Conservation (phyloP, 2,329 filamentous ascomycete genomes). For the Hymenoscyphus infarciens region DNA sequence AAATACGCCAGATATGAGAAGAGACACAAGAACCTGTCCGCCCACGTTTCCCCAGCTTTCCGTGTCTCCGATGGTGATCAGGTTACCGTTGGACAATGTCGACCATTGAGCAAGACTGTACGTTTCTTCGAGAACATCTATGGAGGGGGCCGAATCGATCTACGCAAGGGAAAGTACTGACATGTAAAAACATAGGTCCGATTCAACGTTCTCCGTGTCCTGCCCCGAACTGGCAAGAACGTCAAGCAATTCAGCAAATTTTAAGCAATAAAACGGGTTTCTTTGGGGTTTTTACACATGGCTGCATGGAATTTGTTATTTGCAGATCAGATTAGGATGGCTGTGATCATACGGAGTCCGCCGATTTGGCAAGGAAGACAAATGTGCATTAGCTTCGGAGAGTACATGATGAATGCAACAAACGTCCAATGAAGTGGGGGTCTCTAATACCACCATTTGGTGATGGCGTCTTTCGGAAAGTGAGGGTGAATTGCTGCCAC, state of each 20-base stretch:
- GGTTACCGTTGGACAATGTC: constrained; percentile 99
- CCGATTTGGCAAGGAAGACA: constrained; percentile 28
- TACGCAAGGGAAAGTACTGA: neutral
- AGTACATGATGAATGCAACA: constrained; percentile 29
- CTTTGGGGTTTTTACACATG: constrained; percentile 31
- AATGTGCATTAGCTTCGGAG: constrained; percentile 34
- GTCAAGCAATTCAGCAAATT: constrained; percentile 99
- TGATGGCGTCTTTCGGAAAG: neutral
- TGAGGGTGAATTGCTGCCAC: constrained; percentile 1
- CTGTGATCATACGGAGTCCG: constrained; percentile 33
- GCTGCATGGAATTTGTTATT: constrained; percentile 36
- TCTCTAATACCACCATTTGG: neutral
- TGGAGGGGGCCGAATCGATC: neutral
- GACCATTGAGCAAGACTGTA: constrained; percentile 99
- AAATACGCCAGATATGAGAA: constrained; percentile 99
- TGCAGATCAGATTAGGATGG: constrained; percentile 31
- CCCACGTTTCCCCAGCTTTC: constrained; percentile 98
- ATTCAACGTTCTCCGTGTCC: constrained; percentile 99
- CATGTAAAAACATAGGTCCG: constrained; percentile 64
- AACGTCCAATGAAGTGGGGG: constrained; percentile 21
- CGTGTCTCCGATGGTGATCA: constrained; percentile 99
- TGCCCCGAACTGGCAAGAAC: constrained; percentile 93
- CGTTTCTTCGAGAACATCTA: constrained; percentile 42
- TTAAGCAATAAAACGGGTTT: constrained; percentile 52
- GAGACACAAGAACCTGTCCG: constrained; percentile 99